These are phyloP conservation scores for Tolypocladium amazonense DNA, from an alignment of 2,329 filamentous ascomycete species.

Conservation along the genomic window DNA sequence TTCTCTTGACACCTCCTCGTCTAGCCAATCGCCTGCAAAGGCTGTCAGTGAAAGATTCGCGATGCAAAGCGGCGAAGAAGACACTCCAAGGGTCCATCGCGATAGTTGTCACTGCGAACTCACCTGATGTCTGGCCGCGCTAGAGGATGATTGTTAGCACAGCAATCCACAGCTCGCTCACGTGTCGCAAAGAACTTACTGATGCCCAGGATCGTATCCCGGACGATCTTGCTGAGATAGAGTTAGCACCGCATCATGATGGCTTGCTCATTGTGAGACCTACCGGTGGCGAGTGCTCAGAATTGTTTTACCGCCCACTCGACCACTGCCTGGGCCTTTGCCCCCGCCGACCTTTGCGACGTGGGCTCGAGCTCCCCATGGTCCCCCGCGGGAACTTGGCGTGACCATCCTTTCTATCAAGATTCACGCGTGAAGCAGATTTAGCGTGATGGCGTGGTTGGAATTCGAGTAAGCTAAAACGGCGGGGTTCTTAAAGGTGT, in stretches of 20 bases:
- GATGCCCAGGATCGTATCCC: conserved; percentile 7
- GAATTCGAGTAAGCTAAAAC: background rate
- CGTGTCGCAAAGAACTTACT: conserved; percentile 2
- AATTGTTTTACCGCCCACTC: conserved; percentile 1
- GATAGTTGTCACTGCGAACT: background rate
- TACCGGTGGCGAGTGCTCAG: background rate
- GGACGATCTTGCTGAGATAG: conserved; percentile 7
- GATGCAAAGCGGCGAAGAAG: background rate
- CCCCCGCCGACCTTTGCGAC: background rate
- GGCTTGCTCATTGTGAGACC: background rate
- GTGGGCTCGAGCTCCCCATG: background rate
- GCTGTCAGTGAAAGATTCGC: background rate
- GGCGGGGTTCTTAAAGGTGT: background rate
- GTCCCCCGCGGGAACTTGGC: background rate
- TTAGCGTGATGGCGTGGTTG: background rate
- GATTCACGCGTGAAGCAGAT: background rate
- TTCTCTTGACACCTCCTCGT: conserved; percentile 67
- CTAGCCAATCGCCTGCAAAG: conserved; percentile 54
- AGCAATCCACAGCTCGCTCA: background rate
- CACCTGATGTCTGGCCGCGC: conserved; percentile 3
- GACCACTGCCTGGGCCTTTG: background rate
- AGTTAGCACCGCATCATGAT: background rate
- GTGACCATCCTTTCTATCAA: background rate
- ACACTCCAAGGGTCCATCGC: background rate
- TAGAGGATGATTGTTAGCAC: background rate